Percentiles rank a stretch among this genome's conserved stretches.
phyloP scores from a whole-genome alignment of 164 flowering plant genomes.

The Echeveria elegans region DNA sequence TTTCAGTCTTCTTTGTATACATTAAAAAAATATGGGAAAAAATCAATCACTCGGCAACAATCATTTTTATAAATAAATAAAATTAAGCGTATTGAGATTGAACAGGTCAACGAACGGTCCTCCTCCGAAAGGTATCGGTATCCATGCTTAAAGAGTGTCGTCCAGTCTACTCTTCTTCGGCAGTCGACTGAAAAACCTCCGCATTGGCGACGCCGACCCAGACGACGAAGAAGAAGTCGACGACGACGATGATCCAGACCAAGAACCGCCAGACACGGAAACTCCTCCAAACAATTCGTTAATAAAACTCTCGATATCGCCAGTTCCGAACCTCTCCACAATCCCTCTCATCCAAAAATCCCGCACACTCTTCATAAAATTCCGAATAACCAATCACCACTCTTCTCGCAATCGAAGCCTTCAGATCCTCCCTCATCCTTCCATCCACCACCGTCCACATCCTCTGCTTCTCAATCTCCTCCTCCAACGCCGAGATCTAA shows the following conservation, averaged over 20 bases:
- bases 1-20: too few species aligned
- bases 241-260: conserved; percentile 15
- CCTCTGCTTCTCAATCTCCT: conserved; percentile 25
- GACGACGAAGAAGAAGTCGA: conserved; percentile 1
- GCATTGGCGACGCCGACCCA: not conserved
- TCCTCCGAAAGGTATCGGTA: too few species aligned
- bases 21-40: too few species aligned
- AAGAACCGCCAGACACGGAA: conserved; percentile 9
- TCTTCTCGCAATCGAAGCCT: conserved; percentile 21
- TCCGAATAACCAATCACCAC: conserved; percentile 23
- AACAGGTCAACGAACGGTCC: too few species aligned
- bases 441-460: conserved; percentile 27
- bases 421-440: conserved; percentile 27
- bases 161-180: too few species aligned
- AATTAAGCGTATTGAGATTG: too few species aligned
- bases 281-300: conserved; percentile 27
- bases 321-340: conserved; percentile 21
- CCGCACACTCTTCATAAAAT: conserved; percentile 16
- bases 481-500: conserved; percentile 30
- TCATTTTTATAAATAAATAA: too few species aligned
- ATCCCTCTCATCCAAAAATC: conserved; percentile 9
- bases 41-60: too few species aligned
- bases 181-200: not conserved
- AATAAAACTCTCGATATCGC: conserved; percentile 26
- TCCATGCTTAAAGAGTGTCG: too few species aligned